These are phyloP conservation scores for Staphylotrichum longicolle DNA, from an alignment of 495 filamentous ascomycete genomes.

Conservation along the genomic window DNA sequence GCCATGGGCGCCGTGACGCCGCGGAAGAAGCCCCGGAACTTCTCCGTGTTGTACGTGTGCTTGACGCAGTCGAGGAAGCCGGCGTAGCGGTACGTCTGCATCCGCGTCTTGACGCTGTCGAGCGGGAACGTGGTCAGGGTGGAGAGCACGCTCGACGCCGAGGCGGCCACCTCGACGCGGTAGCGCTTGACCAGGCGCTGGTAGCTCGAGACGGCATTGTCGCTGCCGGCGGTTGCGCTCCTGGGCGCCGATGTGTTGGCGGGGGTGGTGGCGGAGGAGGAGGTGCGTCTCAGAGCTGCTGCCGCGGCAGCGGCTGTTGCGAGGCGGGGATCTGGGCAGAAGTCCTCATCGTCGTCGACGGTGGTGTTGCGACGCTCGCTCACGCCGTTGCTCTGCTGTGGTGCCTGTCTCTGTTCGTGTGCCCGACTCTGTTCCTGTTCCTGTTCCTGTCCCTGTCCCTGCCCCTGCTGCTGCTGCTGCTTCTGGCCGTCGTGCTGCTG, in stretches of 20 bases:
- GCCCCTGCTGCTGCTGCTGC: conserved; percentile 19
- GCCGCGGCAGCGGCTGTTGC: conserved; percentile 12
- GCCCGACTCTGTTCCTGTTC: too few species aligned
- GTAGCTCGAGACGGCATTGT: conserved; percentile 34
- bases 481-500: conserved; percentile 10
- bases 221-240: conserved; percentile 6
- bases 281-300: conserved; percentile 14
- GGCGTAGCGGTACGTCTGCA: conserved; percentile 77
- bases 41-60: conserved; percentile 70
- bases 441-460: too few species aligned
- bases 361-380: conserved; percentile 9
- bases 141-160: conserved; percentile 67
- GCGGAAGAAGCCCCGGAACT: conserved; percentile 72
- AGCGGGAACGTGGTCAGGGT: conserved; percentile 74
- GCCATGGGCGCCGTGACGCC: conserved; percentile 78
- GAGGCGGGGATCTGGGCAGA: conserved; percentile 20
- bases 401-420: conserved; percentile 20
- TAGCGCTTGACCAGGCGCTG: conserved; percentile 69
- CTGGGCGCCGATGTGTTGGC: background rate
- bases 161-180: conserved; percentile 76
- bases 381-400: conserved; percentile 10
- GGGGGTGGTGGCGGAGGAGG: conserved; percentile 4
- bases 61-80: conserved; percentile 66
- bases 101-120: conserved; percentile 81
- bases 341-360: conserved; percentile 13